Evolutionary conservation across 164 flowering plant species (phyloP).

Genomic region (Santalum album): DNA sequence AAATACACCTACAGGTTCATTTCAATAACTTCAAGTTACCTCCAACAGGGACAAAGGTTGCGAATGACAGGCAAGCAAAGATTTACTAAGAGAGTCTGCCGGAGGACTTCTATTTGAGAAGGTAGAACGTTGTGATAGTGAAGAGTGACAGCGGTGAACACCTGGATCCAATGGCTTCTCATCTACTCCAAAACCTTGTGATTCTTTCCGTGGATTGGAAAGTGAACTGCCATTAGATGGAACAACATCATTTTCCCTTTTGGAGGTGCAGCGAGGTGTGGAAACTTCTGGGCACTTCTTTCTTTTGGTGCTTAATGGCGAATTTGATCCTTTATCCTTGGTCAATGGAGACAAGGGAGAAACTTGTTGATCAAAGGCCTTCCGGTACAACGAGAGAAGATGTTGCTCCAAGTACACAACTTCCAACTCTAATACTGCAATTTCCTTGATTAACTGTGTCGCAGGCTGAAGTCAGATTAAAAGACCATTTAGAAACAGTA

Average conservation of each 20-base stretch:
- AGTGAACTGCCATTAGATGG: slow-evolving; percentile 17
- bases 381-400: slow-evolving; percentile 57
- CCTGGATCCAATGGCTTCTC: slow-evolving; percentile 35
- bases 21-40: slow-evolving; percentile 27
- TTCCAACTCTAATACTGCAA: slow-evolving; percentile 42
- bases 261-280: slow-evolving; percentile 23
- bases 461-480: slow-evolving; percentile 28
- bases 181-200: slow-evolving; percentile 14
- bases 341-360: slow-evolving; percentile 33
- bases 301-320: slow-evolving; percentile 22
- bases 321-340: slow-evolving; percentile 24
- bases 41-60: slow-evolving; percentile 77
- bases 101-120: slow-evolving; percentile 40
- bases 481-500: background rate
- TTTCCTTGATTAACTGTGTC: slow-evolving; percentile 35
- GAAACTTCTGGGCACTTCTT: slow-evolving; percentile 17
- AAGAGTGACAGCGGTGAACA: slow-evolving; percentile 75
- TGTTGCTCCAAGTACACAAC: slow-evolving; percentile 45
- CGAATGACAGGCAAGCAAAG: slow-evolving; percentile 70
- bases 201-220: slow-evolving; percentile 22
- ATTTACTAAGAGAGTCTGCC: slow-evolving; percentile 38
- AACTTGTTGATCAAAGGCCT: slow-evolving; percentile 55
- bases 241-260: slow-evolving; percentile 18
- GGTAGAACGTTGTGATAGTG: slow-evolving; percentile 53
- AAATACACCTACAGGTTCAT: too few species aligned